phyloP scores from a whole-genome alignment of 805 yeast species.

The Nakazawaea molendinolei region DNA sequence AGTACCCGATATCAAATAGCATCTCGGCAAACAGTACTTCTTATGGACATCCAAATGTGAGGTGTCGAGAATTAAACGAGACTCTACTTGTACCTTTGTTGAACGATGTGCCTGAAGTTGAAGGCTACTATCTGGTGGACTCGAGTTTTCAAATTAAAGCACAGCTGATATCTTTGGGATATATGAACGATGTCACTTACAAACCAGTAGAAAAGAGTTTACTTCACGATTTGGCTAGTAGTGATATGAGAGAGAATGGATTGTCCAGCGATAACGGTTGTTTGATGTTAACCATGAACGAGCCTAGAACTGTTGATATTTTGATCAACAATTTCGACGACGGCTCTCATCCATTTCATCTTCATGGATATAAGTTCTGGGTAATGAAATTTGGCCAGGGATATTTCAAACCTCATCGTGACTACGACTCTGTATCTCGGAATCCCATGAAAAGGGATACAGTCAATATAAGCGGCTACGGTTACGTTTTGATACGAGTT shows the following conservation, averaged over 20 bases:
- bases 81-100: slow-evolving; percentile 5
- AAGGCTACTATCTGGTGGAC: slow-evolving; percentile 13
- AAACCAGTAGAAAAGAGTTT: slow-evolving; percentile 1
- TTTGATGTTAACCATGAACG: slow-evolving; percentile 21
- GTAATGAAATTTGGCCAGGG: slow-evolving; percentile 32
- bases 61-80: slow-evolving; percentile 17
- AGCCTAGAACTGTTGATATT: slow-evolving; percentile 60
- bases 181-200: slow-evolving; percentile 17
- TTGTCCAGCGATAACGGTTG: slow-evolving; percentile 1
- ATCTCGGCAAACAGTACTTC: slow-evolving; percentile 8
- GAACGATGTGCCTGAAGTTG: slow-evolving; percentile 13
- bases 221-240: not conserved
- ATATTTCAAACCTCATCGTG: slow-evolving; percentile 43
- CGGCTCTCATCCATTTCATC: slow-evolving; percentile 74
- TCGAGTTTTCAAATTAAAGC: slow-evolving; percentile 14
- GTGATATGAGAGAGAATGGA: not conserved
- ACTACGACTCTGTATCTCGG: slow-evolving; percentile 48
- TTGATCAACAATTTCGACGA: slow-evolving; percentile 76
- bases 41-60: slow-evolving; percentile 14
- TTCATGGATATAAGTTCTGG: slow-evolving; percentile 61
- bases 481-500: slow-evolving; percentile 67
- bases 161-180: slow-evolving; percentile 13
- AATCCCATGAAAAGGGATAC: slow-evolving; percentile 53
- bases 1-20: not conserved
- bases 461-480: slow-evolving; percentile 57